Evolutionary conservation across 2,329 filamentous ascomycete genomes (phyloP).

Genomic region (Fusarium haematococcum): DNA sequence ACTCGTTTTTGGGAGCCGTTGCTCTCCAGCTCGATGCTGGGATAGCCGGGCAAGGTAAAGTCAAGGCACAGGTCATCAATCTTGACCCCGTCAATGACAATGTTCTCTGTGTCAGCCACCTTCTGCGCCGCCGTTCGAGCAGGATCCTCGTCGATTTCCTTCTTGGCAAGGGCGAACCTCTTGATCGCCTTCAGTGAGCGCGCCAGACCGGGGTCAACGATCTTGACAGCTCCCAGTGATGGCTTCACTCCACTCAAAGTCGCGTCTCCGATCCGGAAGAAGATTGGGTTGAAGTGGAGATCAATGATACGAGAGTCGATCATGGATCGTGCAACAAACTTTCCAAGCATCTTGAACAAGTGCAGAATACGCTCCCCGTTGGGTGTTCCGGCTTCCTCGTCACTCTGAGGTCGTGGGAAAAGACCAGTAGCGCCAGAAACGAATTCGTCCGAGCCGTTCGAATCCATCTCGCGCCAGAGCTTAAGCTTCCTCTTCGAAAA

Average conservation of each 20-base stretch:
- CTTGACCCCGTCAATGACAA: constrained; percentile 79
- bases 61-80: constrained; percentile 92
- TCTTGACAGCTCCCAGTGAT: constrained; percentile 88
- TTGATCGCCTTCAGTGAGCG: constrained; percentile 88
- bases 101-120: constrained; percentile 73
- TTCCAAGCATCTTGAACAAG: constrained; percentile 92
- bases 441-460: constrained; percentile 78
- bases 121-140: constrained; percentile 77
- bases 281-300: constrained; percentile 95
- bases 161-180: constrained; percentile 86
- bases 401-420: constrained; percentile 91
- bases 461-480: constrained; percentile 94
- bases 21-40: constrained; percentile 83
- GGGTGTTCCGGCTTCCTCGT: constrained; percentile 77
- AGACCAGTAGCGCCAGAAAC: constrained; percentile 86
- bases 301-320: constrained; percentile 98
- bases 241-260: constrained; percentile 74
- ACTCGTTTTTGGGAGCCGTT: constrained; percentile 81
- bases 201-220: constrained; percentile 87
- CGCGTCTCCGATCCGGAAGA: constrained; percentile 91
- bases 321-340: constrained; percentile 98
- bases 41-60: constrained; percentile 94
- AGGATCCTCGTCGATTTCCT: constrained; percentile 80
- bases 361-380: constrained; percentile 90
- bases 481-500: constrained; percentile 98